Evolutionary conservation across 139 green algal genomes (phyloP), one percentile per base, ranked within the genome.

Genomic region (Yamagishiella unicocca): DNA sequence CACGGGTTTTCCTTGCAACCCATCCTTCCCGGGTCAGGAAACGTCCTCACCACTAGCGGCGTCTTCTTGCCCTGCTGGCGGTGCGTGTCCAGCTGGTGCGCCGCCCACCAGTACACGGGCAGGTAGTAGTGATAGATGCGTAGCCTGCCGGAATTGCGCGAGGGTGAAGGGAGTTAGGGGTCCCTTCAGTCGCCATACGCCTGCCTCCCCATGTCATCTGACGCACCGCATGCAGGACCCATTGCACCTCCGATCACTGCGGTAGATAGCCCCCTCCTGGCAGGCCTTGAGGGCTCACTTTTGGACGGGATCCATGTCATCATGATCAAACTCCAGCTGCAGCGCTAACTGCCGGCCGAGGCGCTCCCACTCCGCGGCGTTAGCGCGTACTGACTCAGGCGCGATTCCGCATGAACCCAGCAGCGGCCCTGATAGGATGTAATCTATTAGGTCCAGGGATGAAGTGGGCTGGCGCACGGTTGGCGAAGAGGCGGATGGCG

Each of bases 71-170:
- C 87, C 24, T 45, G 73, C 40, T 66, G 40, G 21, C 80, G 80
- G 89, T 98, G 96, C 43, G 87, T 61, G 31, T 76, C 55, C 76
- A 98, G 46, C 89, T 98, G 95, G 0, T 70, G n/a, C 43, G 91
- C 38, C 10, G 89, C 88, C 96, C 96, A 99, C 82, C 97, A 96
- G 90, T 93, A 98, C 2, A 98, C 92, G 0, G 97, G 97, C 43
- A 99, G 94, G 93, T 99, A 99, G 92, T 98, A 99, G 37, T 97
- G 97, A 83, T 95, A 98, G 17, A 99, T 88, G 31, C 96, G 94
- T 73, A 92, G 70, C 88, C 95, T 97, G 94, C n/a, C 46, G n/a
- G 53, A 5, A 58, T 45, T 45, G 2, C 33, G 27, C 58, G 27
- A 42, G 27, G 55, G 22, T 9, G 75, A 55, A 55, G 62, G 79